phyloP scores from a whole-genome alignment of 805 yeast genomes.

The Ogataea paradorogensis region DNA sequence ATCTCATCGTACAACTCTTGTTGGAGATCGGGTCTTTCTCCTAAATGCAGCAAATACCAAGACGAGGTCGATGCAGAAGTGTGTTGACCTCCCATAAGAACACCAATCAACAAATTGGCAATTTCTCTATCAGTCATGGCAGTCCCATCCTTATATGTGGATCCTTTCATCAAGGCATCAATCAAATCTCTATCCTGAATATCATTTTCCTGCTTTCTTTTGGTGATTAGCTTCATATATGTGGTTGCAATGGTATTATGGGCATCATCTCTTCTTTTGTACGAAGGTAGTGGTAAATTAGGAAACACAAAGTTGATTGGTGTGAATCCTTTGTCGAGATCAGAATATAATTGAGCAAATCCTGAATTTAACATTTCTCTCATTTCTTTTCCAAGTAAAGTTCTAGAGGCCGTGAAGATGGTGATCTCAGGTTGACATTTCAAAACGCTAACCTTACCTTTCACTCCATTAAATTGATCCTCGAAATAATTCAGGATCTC shows the following conservation, averaged over 20 bases:
- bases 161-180: slow-evolving; percentile 77
- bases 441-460: slow-evolving; percentile 66
- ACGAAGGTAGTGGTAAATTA: slow-evolving; percentile 74
- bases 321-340: slow-evolving; percentile 94
- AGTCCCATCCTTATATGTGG: slow-evolving; percentile 90
- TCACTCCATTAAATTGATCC: slow-evolving; percentile 41
- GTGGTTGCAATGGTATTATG: slow-evolving; percentile 77
- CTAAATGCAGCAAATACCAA: slow-evolving; percentile 90
- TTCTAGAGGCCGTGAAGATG: slow-evolving; percentile 91
- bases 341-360: slow-evolving; percentile 83
- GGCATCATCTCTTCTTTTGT: slow-evolving; percentile 82
- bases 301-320: slow-evolving; percentile 96
- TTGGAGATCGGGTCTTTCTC: slow-evolving; percentile 81
- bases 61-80: slow-evolving; percentile 95
- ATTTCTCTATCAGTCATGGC: slow-evolving; percentile 94
- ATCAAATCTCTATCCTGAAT: slow-evolving; percentile 83
- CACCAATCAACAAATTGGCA: slow-evolving; percentile 90
- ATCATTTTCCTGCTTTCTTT: slow-evolving; percentile 75
- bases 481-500: slow-evolving; percentile 71
- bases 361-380: slow-evolving; percentile 76
- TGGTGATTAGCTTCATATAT: slow-evolving; percentile 71
- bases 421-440: slow-evolving; percentile 91
- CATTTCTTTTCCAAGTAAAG: slow-evolving; percentile 88
- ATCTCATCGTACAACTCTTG: slow-evolving; percentile 79
- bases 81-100: slow-evolving; percentile 99